phyloP scores from a whole-genome alignment of 2,329 filamentous ascomycete species.

The Plectosphaerella sp. region DNA sequence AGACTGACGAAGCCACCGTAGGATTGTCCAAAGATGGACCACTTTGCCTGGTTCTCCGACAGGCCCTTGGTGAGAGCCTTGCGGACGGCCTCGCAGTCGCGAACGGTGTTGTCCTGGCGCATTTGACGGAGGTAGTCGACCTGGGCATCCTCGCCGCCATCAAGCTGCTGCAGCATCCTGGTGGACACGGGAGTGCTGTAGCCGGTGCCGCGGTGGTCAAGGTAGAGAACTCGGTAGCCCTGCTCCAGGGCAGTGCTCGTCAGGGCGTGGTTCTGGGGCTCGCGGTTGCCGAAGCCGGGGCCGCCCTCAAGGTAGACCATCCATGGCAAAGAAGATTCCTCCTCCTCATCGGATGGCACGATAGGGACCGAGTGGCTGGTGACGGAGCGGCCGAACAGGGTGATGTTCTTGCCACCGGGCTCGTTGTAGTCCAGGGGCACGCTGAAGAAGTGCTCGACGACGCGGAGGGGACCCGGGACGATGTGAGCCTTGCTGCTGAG shows the following conservation, averaged over 20 bases:
- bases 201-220: slow-evolving; percentile 91
- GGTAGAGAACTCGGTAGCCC: slow-evolving; percentile 80
- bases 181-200: slow-evolving; percentile 77
- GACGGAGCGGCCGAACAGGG: slow-evolving; percentile 3
- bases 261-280: slow-evolving; percentile 69
- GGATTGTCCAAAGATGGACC: slow-evolving; percentile 88
- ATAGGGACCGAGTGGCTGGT: slow-evolving; percentile 1
- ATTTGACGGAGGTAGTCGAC: slow-evolving; percentile 79
- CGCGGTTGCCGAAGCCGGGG: slow-evolving; percentile 71
- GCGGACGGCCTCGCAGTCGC: slow-evolving; percentile 82
- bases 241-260: slow-evolving; percentile 68
- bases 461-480: slow-evolving; percentile 1
- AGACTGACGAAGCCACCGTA: slow-evolving; percentile 86
- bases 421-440: slow-evolving; percentile 3
- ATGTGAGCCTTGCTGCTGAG: slow-evolving; percentile 5
- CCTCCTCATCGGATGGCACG: neutral
- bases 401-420: slow-evolving; percentile 2
- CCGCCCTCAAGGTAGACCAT: slow-evolving; percentile 80
- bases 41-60: slow-evolving; percentile 66
- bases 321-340: slow-evolving; percentile 43
- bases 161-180: slow-evolving; percentile 54
- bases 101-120: slow-evolving; percentile 85
- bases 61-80: slow-evolving; percentile 67
- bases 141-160: slow-evolving; percentile 63
- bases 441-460: slow-evolving; percentile 1